Conservation (phyloP, 1,284 basidiomycete species). For the Ceratobasidium sp. region DNA sequence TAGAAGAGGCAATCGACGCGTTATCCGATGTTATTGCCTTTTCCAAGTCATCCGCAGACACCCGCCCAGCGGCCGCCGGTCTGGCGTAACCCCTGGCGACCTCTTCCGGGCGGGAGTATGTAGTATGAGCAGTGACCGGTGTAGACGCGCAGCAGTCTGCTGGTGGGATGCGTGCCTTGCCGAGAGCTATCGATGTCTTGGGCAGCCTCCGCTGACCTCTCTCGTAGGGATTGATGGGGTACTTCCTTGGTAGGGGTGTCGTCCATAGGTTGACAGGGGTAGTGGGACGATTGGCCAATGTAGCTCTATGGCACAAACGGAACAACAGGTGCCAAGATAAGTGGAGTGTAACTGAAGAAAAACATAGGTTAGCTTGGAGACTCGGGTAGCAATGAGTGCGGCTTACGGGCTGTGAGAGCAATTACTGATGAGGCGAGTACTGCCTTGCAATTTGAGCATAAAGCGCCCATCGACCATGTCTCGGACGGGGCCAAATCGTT, state of each 20-base stretch:
- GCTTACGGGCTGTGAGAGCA: conserved; percentile 17
- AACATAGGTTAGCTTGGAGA: background rate
- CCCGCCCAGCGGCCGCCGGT: background rate
- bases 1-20: background rate
- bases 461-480: background rate
- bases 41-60: conserved; percentile 16
- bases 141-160: background rate
- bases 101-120: background rate
- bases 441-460: conserved; percentile 30
- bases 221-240: conserved; percentile 11
- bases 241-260: conserved; percentile 26
- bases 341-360: conserved; percentile 8
- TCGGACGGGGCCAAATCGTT: background rate
- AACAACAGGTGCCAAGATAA: conserved; percentile 26
- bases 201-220: background rate
- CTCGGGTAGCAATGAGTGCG: background rate
- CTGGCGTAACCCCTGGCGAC: background rate
- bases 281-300: background rate
- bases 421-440: conserved; percentile 11
- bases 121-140: background rate
- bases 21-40: background rate
- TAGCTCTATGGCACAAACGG: conserved; percentile 15
- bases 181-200: background rate
- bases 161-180: background rate
- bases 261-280: conserved; percentile 14